phyloP scores from a whole-genome alignment of 805 yeast species.

The Myxozyma monticola region DNA sequence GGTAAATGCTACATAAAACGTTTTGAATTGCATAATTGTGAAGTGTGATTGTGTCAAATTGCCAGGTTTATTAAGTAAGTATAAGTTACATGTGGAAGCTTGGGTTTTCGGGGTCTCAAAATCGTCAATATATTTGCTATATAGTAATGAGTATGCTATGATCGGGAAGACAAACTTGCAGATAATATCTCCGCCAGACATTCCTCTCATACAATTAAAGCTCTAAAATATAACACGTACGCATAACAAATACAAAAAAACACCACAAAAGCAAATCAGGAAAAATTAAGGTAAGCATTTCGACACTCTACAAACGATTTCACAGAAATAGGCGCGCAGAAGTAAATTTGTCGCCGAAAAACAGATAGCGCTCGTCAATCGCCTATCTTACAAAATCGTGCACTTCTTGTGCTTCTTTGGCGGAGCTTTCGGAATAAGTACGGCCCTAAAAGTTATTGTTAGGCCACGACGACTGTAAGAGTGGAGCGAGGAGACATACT shows the following conservation, averaged over 20 bases:
- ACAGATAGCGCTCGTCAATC: conserved; percentile 1
- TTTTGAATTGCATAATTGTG: too few relatives aligned
- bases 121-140: too few relatives aligned
- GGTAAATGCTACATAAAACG: too few relatives aligned
- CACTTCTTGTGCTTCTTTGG: conserved; percentile 53
- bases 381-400: conserved; percentile 39
- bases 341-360: background rate
- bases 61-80: too few relatives aligned
- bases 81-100: too few relatives aligned
- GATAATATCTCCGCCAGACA: too few relatives aligned
- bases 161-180: too few relatives aligned
- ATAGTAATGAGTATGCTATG: too few relatives aligned
- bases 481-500: conserved; percentile 47
- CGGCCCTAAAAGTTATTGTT: conserved; percentile 18
- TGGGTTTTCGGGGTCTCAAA: too few relatives aligned
- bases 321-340: conserved; percentile 6
- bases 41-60: too few relatives aligned
- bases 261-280: conserved; percentile 11
- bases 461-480: too few relatives aligned
- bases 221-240: conserved; percentile 25
- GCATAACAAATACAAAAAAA: conserved; percentile 24
- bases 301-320: background rate
- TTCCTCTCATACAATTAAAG: conserved; percentile 2
- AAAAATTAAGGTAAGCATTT: background rate
- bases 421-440: conserved; percentile 32